A percentile compares a stretch with the other conserved stretches of the same genome.
Evolutionary conservation across 78 protist species (phyloP).

Genomic region (Blattamonas nauphoetae): DNA sequence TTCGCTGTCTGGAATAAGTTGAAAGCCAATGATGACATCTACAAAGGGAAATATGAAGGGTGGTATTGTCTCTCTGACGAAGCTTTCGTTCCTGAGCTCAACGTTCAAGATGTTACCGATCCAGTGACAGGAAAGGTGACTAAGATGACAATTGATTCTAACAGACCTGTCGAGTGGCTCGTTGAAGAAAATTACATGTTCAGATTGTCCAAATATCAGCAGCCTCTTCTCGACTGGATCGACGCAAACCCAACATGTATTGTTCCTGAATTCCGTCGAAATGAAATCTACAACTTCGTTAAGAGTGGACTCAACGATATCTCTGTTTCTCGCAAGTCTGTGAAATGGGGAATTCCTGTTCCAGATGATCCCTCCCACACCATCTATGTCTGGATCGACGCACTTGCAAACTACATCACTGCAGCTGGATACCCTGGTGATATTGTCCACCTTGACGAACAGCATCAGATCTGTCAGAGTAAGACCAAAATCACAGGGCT

Average conservation of each 20-base stretch:
- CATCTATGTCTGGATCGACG: constrained; percentile 96
- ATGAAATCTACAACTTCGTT: constrained; percentile 28
- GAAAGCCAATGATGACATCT: constrained; percentile 57
- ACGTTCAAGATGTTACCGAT: constrained; percentile 32
- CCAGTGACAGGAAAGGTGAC: constrained; percentile 9
- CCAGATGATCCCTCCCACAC: constrained; percentile 74
- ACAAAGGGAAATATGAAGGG: constrained; percentile 71
- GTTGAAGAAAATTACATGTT: constrained; percentile 63
- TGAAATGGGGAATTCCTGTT: constrained; percentile 79
- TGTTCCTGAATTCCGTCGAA: constrained; percentile 34
- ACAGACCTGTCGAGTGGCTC: constrained; percentile 34
- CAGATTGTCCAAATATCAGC: constrained; percentile 32
- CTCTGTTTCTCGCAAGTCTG: constrained; percentile 62
- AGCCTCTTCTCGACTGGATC: constrained; percentile 18
- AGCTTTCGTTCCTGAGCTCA: constrained; percentile 57
- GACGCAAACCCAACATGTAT: constrained; percentile 35
- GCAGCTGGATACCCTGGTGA: constrained; percentile 48
- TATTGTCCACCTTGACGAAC: background rate
- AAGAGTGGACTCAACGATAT: background rate
- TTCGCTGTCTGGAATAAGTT: constrained; percentile 59
- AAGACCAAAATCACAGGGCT: background rate
- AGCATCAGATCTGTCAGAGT: background rate
- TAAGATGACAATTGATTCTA: constrained; percentile 36
- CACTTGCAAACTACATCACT: constrained; percentile 81
- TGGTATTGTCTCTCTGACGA: constrained; percentile 88